Evolutionary conservation across 2,329 filamentous ascomycete species (phyloP).

Genomic region (Triangularia setosa): DNA sequence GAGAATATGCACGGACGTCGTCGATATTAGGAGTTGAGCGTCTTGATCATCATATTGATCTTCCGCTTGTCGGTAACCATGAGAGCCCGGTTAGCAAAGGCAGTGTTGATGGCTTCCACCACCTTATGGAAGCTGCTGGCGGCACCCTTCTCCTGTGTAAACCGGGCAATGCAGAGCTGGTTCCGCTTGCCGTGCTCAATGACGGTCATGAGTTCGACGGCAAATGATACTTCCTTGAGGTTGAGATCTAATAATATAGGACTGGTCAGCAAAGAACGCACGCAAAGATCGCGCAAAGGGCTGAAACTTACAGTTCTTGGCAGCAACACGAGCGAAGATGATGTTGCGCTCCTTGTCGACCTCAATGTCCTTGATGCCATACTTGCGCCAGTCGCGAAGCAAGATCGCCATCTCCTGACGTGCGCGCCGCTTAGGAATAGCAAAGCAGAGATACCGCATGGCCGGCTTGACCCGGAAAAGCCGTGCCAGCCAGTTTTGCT

Average conservation of each 20-base stretch:
- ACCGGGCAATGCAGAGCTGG: slow-evolving; percentile 74
- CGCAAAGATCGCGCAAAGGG: neutral
- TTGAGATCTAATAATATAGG: slow-evolving; percentile 56
- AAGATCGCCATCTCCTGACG: slow-evolving; percentile 73
- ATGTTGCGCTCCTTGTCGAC: slow-evolving; percentile 76
- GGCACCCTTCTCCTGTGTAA: slow-evolving; percentile 88
- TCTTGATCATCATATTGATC: slow-evolving; percentile 70
- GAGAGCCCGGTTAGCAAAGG: slow-evolving; percentile 62
- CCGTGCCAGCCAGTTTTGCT: slow-evolving; percentile 83
- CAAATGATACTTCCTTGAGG: slow-evolving; percentile 84
- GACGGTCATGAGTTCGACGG: slow-evolving; percentile 81
- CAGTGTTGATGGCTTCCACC: slow-evolving; percentile 68
- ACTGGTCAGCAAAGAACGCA: slow-evolving; percentile 12
- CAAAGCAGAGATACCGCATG: slow-evolving; percentile 70
- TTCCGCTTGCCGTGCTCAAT: slow-evolving; percentile 78
- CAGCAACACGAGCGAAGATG: slow-evolving; percentile 72
- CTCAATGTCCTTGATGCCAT: slow-evolving; percentile 75
- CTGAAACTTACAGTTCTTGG: slow-evolving; percentile 67
- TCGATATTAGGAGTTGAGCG: slow-evolving; percentile 47
- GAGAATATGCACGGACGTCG: neutral
- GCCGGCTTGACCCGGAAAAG: slow-evolving; percentile 88
- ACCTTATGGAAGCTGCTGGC: slow-evolving; percentile 85
- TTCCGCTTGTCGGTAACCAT: slow-evolving; percentile 65
- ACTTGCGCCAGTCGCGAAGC: slow-evolving; percentile 74
- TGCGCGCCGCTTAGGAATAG: slow-evolving; percentile 65